Conservation (phyloP, 108 stramenopile genomes). For the Nitzschia putrida region DNA sequence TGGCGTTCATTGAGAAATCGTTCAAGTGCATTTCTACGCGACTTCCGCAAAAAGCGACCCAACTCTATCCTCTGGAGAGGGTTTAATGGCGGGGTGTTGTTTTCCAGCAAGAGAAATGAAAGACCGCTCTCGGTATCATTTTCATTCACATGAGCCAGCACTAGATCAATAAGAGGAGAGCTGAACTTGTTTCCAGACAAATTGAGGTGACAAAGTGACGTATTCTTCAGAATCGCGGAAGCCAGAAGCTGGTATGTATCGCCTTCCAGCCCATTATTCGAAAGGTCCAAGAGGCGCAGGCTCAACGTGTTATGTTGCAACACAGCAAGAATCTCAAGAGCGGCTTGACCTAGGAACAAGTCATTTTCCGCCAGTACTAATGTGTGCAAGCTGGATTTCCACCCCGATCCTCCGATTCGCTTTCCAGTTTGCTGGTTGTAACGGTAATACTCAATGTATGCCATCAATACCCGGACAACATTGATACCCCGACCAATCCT, state of each 20-base stretch:
- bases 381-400: conserved; percentile 54
- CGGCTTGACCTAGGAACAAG: conserved; percentile 46
- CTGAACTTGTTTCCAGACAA: conserved; percentile 60
- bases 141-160: conserved; percentile 32
- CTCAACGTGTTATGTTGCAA: conserved; percentile 52
- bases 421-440: conserved; percentile 40
- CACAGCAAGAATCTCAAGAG: conserved; percentile 51
- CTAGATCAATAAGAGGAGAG: conserved; percentile 31
- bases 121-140: conserved; percentile 38
- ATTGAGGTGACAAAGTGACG: conserved; percentile 48
- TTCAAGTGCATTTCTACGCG: conserved; percentile 38
- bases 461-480: conserved; percentile 38
- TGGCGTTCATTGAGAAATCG: conserved; percentile 20
- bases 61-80: conserved; percentile 21
- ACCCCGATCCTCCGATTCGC: conserved; percentile 24
- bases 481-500: conserved; percentile 45
- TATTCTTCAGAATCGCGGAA: conserved; percentile 44
- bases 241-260: conserved; percentile 40
- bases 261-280: conserved; percentile 51
- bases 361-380: conserved; percentile 54
- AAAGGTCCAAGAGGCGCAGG: conserved; percentile 52
- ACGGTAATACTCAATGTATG: conserved; percentile 48
- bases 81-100: conserved; percentile 52
- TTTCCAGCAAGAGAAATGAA: conserved; percentile 45
- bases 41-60: conserved; percentile 23